phyloP scores from a whole-genome alignment of 148 eudicot species.

The Amaranthus palmeri region DNA sequence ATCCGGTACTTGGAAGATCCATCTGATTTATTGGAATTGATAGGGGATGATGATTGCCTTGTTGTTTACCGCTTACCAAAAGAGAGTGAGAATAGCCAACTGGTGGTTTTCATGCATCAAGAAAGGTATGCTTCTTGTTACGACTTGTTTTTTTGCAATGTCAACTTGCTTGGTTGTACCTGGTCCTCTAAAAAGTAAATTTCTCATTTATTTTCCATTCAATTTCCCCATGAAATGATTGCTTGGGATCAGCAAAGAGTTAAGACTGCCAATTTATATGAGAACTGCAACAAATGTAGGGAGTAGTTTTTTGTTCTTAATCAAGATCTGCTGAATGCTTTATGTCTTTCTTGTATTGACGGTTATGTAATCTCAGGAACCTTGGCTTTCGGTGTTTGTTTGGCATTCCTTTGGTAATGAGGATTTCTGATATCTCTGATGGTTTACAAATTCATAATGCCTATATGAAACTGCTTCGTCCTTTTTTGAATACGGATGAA shows the following conservation, averaged over 20 bases:
- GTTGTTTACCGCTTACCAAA: conserved; percentile 77
- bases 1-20: conserved; percentile 52
- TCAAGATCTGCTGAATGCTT: neutral
- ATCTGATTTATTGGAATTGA: conserved; percentile 48
- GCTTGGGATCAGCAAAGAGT: neutral
- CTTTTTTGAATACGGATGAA: conserved; percentile 41
- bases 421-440: conserved; percentile 38
- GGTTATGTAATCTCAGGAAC: conserved; percentile 25
- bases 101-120: conserved; percentile 69
- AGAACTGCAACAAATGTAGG: neutral
- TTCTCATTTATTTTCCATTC: neutral
- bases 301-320: neutral
- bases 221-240: neutral
- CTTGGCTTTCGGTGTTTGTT: conserved; percentile 32
- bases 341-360: neutral
- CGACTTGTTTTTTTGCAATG: neutral
- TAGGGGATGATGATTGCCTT: conserved; percentile 68
- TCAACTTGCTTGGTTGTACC: neutral
- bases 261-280: neutral
- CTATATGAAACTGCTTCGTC: conserved; percentile 47
- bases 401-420: conserved; percentile 72
- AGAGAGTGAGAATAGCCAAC: conserved; percentile 37
- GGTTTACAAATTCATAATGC: conserved; percentile 51
- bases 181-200: neutral
- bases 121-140: conserved; percentile 37